These are phyloP conservation scores for Phaeosphaeriaceae sp. DNA, from an alignment of 2,329 filamentous ascomycete species.

Conservation along the genomic window DNA sequence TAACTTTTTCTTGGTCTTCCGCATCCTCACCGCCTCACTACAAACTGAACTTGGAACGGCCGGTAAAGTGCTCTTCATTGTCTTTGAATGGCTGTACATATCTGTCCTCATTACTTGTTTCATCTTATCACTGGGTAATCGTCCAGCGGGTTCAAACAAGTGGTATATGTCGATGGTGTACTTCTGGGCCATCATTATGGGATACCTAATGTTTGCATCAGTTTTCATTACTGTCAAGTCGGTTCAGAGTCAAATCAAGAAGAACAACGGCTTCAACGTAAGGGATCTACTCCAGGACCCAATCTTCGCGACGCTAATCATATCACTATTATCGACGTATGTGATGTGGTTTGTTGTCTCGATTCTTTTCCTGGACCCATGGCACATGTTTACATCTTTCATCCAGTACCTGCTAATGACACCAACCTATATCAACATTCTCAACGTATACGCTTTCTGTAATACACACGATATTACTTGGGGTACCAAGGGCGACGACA, in stretches of 20 bases:
- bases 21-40: constrained; percentile 89
- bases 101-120: constrained; percentile 93
- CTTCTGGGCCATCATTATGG: constrained; percentile 97
- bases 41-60: constrained; percentile 77
- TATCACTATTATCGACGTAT: constrained; percentile 91
- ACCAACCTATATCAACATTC: constrained; percentile 95
- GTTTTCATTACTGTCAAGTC: constrained; percentile 91
- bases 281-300: constrained; percentile 80
- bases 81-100: constrained; percentile 97
- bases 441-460: constrained; percentile 99
- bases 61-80: constrained; percentile 80
- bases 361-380: constrained; percentile 94
- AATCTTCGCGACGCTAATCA: constrained; percentile 90
- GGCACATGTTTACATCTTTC: constrained; percentile 98
- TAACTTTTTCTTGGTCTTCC: constrained; percentile 99
- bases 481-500: constrained; percentile 98
- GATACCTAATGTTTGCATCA: constrained; percentile 90
- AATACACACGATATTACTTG: constrained; percentile 98
- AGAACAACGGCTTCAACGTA: constrained; percentile 70
- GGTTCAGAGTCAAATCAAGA: constrained; percentile 72
- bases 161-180: constrained; percentile 98
- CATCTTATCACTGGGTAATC: constrained; percentile 90
- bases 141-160: constrained; percentile 89
- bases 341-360: constrained; percentile 91
- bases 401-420: constrained; percentile 93